Base-by-base conservation (phyloP, 1,284 basidiomycete genomes). In the Austroboletus niveus region DNA sequence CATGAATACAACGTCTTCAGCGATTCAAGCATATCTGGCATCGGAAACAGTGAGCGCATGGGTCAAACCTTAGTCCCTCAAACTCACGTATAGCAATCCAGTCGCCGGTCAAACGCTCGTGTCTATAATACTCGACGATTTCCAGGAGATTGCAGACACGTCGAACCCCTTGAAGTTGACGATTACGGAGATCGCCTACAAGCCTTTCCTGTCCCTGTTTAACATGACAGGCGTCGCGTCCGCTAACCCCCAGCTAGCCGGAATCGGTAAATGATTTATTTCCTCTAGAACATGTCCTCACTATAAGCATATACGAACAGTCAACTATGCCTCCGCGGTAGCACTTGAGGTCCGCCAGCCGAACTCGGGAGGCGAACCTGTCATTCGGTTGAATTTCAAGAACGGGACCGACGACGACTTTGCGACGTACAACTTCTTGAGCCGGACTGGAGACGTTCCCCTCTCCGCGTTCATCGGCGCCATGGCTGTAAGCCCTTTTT, bases 151-250 rank as follows among this genome's bases (percentile, higher is more conserved):
- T 62, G 75, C 77, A 12, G 81, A 85, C 68, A 60, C 74, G 41
- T 74, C 76, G 10, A 78, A 85, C 61, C 79, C 84, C 1, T 69
- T 87, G 55, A 86, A 88, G 68, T 68, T 93, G 56, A 73, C 78
- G 42, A 80, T 89, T 54, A 69, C 80, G 43, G 77, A 85, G 9
- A 79, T 85, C 36, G 82, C 88, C 8, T 93, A 93, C 75, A 92
- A 92, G 69, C 89, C 90, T 2, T 88, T 92, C 75, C 71, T 93
- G 51, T 88, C 88, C 15, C 72, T 93, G 49, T 89, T 92, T 75
- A 85, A 87, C 67, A 84, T 92, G 78, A 89, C 85, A 0, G 78
- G 81, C 22, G 75, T 76, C 39, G 72, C 75, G 22, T 64, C 78
- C 39, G 65, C 71, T 44, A 75, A 81, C 57, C 80, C 83, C 3